A percentile compares a stretch with the other conserved stretches of the same genome.
These are phyloP conservation scores for Naumovozyma baii DNA, from an alignment of 805 yeast genomes.

Conservation along the genomic window DNA sequence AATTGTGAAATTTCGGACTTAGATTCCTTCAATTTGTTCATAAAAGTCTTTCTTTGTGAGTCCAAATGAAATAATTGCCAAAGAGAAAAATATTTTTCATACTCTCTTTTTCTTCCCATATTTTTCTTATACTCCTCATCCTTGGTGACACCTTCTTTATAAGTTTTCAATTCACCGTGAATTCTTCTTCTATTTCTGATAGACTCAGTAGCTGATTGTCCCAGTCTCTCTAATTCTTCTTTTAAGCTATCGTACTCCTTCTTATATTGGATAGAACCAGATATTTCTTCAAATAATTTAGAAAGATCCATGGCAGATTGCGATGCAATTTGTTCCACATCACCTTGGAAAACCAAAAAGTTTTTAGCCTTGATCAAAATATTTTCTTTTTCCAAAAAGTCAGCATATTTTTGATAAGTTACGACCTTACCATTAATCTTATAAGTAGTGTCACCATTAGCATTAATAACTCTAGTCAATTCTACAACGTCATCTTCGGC, in stretches of 20 bases:
- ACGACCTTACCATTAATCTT: constrained; percentile 51
- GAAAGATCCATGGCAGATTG: constrained; percentile 74
- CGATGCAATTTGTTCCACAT: constrained; percentile 85
- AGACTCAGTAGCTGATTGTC: constrained; percentile 51
- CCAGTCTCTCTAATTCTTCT: constrained; percentile 57
- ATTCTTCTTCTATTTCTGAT: constrained; percentile 60
- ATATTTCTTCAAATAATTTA: constrained; percentile 64
- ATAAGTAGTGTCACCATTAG: constrained; percentile 57
- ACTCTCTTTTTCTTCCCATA: constrained; percentile 37
- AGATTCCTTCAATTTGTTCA: constrained; percentile 19
- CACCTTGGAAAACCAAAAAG: constrained; percentile 93
- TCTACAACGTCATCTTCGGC: constrained; percentile 48
- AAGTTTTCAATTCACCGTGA: constrained; percentile 66
- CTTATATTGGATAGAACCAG: constrained; percentile 65
- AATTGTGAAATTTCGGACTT: constrained; percentile 25
- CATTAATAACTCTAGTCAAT: constrained; percentile 52
- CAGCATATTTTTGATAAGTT: constrained; percentile 54
- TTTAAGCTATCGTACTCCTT: constrained; percentile 56
- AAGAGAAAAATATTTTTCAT: constrained; percentile 43
- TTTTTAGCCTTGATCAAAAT: constrained; percentile 83
- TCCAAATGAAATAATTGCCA: constrained; percentile 60
- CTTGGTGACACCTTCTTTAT: constrained; percentile 65
- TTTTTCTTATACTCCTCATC: constrained; percentile 56
- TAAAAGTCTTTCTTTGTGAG: constrained; percentile 21
- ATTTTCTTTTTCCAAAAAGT: constrained; percentile 62